Evolutionary conservation across 768 basidiomycete species (phyloP), one percentile per base, ranked within the genome.

Genomic region (Pisolithus marmoratus): DNA sequence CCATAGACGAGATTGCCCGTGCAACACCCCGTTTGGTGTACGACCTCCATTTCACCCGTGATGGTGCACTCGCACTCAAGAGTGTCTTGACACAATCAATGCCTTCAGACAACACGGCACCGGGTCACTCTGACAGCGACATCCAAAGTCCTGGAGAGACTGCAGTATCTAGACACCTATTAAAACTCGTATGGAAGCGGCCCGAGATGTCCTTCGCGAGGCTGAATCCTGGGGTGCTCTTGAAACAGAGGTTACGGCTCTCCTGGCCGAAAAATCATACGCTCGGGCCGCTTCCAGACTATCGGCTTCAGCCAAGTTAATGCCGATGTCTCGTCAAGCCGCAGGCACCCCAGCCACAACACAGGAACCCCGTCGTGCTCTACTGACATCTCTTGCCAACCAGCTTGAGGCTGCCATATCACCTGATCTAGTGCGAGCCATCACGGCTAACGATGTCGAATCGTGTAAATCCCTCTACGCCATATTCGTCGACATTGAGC

Each of bases 171-270:
- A 38, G 93, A 98, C 67, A 82, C 79, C 9, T n/a, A 78, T 94
- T 26, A 96, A 93, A 63, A 73, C 73, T 22, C 77, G 87, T 20
- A 94, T 99, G 91, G 92, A 94, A 64, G 83, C 84, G 0, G 80
- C 92, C 1, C 76, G 94, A 31, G 92, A 92, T 55, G 93, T 97
- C 17, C 71, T 98, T 34, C 82, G 86, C 23, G 95, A 98, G 64
- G 94, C 96, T 12, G 94, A 98, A 74, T 90, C 87, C 58, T 99
- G 96, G 96, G 90, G 87, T 52, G 90, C 91, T 2, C 78, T 99
- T 43, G 96, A 98, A 66, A 78, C 87, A 34, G 96, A 99, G 70
- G 87, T 96, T 44, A 90, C 88, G 0, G 76, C 86, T 2, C 78
- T 95, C n/a, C 77, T 98, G 38, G 71, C 77, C 14, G 89, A 93